These are phyloP conservation scores for Blastomyces percursus DNA, from an alignment of 2,329 filamentous ascomycete species.

Conservation along the genomic window DNA sequence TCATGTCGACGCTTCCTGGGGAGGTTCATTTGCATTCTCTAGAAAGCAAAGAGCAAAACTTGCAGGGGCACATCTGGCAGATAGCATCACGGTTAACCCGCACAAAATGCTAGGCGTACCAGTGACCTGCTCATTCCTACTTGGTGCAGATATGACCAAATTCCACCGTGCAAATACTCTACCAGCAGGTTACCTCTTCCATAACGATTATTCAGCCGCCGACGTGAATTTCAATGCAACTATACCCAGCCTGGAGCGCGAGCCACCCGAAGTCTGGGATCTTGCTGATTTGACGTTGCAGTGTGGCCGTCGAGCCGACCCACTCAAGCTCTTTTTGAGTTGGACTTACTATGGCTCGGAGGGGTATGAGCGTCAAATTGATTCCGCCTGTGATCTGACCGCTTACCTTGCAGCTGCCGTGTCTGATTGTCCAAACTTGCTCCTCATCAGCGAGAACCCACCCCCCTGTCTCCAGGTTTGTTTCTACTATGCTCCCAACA, in stretches of 20 bases:
- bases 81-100: conserved; percentile 79
- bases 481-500: conserved; percentile 68
- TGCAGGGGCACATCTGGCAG: conserved; percentile 58
- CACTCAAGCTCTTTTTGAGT: conserved; percentile 72
- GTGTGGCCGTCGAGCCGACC: conserved; percentile 78
- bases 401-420: conserved; percentile 55
- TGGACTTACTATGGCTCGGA: conserved; percentile 80
- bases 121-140: conserved; percentile 79
- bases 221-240: conserved; percentile 16
- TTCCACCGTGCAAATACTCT: conserved; percentile 81
- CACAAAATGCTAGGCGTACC: conserved; percentile 97
- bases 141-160: conserved; percentile 61
- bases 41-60: conserved; percentile 53
- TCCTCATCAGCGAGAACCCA: conserved; percentile 62
- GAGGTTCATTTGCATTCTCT: conserved; percentile 71
- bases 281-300: conserved; percentile 87
- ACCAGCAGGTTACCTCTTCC: conserved; percentile 76
- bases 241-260: conserved; percentile 19
- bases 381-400: conserved; percentile 62
- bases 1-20: conserved; percentile 89
- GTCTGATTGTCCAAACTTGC: conserved; percentile 47
- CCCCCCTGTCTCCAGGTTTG: conserved; percentile 88
- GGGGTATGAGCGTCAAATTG: conserved; percentile 61
- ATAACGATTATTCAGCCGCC: conserved; percentile 41
- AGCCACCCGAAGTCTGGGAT: conserved; percentile 61